Base-by-base conservation (phyloP, 2,329 filamentous ascomycete genomes). In the Paecilomyces sp. region DNA sequence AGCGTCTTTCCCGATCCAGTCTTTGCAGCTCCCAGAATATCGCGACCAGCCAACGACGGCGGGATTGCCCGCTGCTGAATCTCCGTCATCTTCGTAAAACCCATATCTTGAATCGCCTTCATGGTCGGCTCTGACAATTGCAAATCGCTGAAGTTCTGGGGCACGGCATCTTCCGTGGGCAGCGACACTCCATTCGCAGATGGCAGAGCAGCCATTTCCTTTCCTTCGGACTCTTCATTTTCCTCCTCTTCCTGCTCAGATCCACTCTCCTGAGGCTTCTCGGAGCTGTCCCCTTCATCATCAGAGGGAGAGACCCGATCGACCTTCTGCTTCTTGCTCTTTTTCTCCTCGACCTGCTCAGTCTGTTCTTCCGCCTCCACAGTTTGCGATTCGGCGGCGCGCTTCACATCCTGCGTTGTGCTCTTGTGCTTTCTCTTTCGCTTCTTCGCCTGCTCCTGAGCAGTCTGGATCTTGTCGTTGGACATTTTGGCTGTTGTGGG, bases 1-100 rank as follows among this genome's bases (percentile, higher is more conserved):
- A 97, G 78, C 0, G 94, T 99, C 81, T 99, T 99, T 72, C 94
- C 94, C 24, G 91, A 95, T 52, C 92, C 92, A 2, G 92, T 97
- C 82, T 97, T 97, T 56, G 94, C 94, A 33, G 93, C 93, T 68
- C 94, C 94, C 53, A 99, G 84, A 24, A 97, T 90, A 78, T 97
- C 93, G 71, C 89, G 88, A 64, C 94, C 94, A 51, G 92, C 91
- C 61, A 97, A 81, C 54, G 95, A 81, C 22, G 92, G 92, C 3
- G 93, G 92, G 59, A 97, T 96, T 12, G 88, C 89, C 71, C 89
- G 84, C 67, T 86, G 85, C 76, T 97, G 94, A 66, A 97, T 97
- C 74, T 94, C 90, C 0, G 94, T 97, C 92, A 99, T 97, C 55
- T 83, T 92, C 70, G 89, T 88, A 73, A 97, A 97, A 13, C 90